phyloP scores from a whole-genome alignment of 108 stramenopile species.

The Nannochloropsis granulata region DNA sequence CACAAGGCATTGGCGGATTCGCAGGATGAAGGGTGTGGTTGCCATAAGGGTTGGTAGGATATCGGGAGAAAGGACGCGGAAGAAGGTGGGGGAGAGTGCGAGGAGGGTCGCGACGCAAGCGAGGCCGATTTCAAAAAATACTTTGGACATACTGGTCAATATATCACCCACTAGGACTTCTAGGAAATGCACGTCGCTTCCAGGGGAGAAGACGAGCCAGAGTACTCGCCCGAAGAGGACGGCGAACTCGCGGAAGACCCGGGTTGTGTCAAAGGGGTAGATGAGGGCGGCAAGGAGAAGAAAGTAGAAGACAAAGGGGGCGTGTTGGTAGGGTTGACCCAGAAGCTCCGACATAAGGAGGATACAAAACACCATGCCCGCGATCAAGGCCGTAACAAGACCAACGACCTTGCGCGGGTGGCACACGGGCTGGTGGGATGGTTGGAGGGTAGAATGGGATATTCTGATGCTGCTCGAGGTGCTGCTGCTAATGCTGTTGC shows the following conservation, averaged over 20 bases:
- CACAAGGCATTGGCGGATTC: constrained; percentile 24
- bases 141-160: constrained; percentile 17
- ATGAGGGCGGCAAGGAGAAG: not conserved
- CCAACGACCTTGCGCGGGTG: not conserved
- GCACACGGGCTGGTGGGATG: not conserved
- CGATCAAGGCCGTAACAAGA: not conserved
- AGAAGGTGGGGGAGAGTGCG: not conserved
- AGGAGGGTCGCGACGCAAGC: not conserved
- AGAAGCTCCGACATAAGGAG: not conserved
- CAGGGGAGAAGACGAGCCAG: constrained; percentile 12
- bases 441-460: not conserved
- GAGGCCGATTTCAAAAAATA: constrained; percentile 17
- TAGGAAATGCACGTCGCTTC: constrained; percentile 20
- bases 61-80: not conserved
- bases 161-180: constrained; percentile 30
- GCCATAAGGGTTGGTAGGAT: not conserved
- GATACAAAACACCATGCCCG: not conserved
- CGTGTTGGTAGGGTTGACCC: not conserved
- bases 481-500: not conserved
- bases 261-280: not conserved
- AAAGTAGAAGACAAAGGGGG: not conserved
- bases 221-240: not conserved
- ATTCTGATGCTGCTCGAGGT: not conserved
- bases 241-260: not conserved
- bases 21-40: constrained; percentile 1